phyloP scores from a whole-genome alignment of 2,329 filamentous ascomycete genomes.

The Metarhizium rileyi region DNA sequence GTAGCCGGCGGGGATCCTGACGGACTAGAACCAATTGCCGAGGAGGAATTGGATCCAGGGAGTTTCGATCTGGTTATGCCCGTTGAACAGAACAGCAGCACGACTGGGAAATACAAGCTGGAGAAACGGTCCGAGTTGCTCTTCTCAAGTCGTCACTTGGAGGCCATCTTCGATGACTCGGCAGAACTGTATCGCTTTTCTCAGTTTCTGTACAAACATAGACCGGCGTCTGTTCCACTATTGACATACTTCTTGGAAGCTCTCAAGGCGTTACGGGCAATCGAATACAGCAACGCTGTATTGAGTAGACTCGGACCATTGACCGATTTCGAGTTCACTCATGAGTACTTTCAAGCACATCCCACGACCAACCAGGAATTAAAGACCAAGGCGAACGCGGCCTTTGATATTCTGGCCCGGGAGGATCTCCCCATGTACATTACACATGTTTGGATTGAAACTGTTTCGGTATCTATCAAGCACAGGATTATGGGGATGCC shows the following conservation, averaged over 20 bases:
- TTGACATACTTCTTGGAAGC: conserved; percentile 65
- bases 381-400: conserved; percentile 50
- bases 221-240: conserved; percentile 54
- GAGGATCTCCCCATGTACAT: conserved; percentile 66
- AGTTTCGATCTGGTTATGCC: conserved; percentile 26
- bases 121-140: conserved; percentile 55
- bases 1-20: conserved; percentile 13
- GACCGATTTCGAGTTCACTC: conserved; percentile 8
- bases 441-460: conserved; percentile 56
- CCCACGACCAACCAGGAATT: conserved; percentile 46
- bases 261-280: conserved; percentile 59
- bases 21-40: conserved; percentile 24
- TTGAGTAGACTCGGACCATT: conserved; percentile 21
- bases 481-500: conserved; percentile 57
- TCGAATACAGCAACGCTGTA: conserved; percentile 57
- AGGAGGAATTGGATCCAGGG: conserved; percentile 26
- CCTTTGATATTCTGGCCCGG: conserved; percentile 52
- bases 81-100: conserved; percentile 4
- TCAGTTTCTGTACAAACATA: conserved; percentile 49
- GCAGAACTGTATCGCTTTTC: conserved; percentile 56
- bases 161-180: conserved; percentile 55
- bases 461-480: conserved; percentile 57
- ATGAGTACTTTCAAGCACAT: conserved; percentile 7
- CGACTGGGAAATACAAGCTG: conserved; percentile 33
- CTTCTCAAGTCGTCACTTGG: conserved; percentile 56